Evolutionary conservation across 2,329 filamentous ascomycete genomes (phyloP), one percentile per base, ranked within the genome.

Genomic region (Nigrograna mackinnonii): DNA sequence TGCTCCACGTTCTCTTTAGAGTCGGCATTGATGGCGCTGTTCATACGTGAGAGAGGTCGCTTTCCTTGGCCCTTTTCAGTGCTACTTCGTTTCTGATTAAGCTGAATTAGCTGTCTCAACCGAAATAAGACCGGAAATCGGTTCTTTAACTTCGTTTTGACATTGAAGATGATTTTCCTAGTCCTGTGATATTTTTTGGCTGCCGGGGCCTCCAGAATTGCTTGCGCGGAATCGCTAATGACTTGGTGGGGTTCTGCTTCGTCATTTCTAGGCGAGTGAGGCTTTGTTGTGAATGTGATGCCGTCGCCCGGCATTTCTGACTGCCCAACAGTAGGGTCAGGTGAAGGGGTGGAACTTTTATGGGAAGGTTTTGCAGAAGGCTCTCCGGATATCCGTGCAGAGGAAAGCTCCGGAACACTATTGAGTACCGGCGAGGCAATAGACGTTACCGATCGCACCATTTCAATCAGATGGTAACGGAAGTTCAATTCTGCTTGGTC

Each of bases 401-500:
- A 48, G 11, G 49, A 35, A 7, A 31, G 35, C 33, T 55, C 54
- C 11, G 54, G 50, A 22, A 55, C 50, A 33, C 21, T 44, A 6
- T 52, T 24, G 34, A 57, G 50, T 28, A 37, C 38, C 4, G 57
- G 43, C 9, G 50, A 41, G n/a, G 46, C 55, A 18, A 57, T 39
- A 3, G 46, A 35, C 12, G 46, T 53, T 17, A 53, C 41, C 9
- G 50, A 44, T 18, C 55, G 49, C n/a, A 64, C 50, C 28, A 57
- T 56, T 7, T 52, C 37, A 17, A 56, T 21, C 6, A 64, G 41
- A 6, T 47, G 44, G 6, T 40, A 43, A 14, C 49, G 55, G 22
- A 58, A 47, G 6, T 52, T 45, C 3, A 32, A 33, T 14, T 62
- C 53, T 6, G 47, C 33, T 4, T 37, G 37, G 21, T 59, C 52